These are phyloP conservation scores for Penstemon newberryi DNA, from an alignment of 257 asterid genomes.

Conservation along the genomic window DNA sequence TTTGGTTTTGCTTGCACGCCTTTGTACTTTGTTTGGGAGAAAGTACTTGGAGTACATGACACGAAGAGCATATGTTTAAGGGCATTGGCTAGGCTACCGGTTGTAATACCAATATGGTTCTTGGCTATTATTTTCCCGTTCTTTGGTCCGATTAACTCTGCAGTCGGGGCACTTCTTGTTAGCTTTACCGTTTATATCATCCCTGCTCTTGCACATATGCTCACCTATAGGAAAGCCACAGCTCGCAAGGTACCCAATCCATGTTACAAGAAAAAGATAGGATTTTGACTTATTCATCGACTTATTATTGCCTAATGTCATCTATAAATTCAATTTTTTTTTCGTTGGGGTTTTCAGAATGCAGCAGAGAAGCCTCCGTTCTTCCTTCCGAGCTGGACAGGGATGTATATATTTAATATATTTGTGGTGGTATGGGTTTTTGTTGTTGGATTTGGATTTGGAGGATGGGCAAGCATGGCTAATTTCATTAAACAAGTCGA, in stretches of 20 bases:
- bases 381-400: conserved; percentile 85
- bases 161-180: conserved; percentile 91
- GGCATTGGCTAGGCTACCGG: conserved; percentile 85
- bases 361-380: conserved; percentile 95
- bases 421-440: conserved; percentile 74
- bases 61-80: conserved; percentile 77
- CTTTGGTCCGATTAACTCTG: conserved; percentile 91
- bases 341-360: conserved; percentile 48
- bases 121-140: conserved; percentile 92
- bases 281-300: background rate
- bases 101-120: conserved; percentile 94
- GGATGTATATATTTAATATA: conserved; percentile 65
- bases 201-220: conserved; percentile 91
- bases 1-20: conserved; percentile 97
- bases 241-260: conserved; percentile 66
- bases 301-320: background rate
- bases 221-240: conserved; percentile 70
- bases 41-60: conserved; percentile 92
- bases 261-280: no score
- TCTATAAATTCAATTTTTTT: background rate
- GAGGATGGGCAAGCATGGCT: conserved; percentile 96
- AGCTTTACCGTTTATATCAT: conserved; percentile 93
- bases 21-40: conserved; percentile 94
- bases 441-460: conserved; percentile 89
- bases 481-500: conserved; percentile 74